phyloP scores from a whole-genome alignment of 495 filamentous ascomycete species.

The Neurospora sp. region DNA sequence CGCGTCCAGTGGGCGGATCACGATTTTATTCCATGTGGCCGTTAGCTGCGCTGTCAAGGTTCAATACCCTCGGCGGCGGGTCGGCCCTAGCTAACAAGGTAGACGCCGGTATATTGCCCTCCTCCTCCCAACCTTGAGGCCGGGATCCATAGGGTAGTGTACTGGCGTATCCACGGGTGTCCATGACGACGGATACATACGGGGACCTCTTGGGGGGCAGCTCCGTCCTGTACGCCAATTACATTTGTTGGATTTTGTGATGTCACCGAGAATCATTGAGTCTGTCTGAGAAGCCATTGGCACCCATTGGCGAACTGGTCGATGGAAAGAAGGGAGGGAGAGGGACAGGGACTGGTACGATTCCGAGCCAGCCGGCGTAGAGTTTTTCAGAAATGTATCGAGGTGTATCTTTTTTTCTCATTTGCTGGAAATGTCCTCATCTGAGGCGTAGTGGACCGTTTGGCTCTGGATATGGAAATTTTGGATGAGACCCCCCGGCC shows the following conservation, averaged over 20 bases:
- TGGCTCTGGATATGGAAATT: neutral
- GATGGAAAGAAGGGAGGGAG: neutral
- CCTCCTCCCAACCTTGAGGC: neutral
- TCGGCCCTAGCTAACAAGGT: neutral
- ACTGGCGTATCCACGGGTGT: neutral
- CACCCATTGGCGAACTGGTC: neutral
- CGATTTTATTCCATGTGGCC: neutral
- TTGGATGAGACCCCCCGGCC: neutral
- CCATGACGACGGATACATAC: neutral
- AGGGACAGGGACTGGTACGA: neutral
- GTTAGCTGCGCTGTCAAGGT: neutral
- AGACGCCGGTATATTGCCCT: neutral
- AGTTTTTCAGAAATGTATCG: neutral
- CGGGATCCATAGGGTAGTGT: neutral
- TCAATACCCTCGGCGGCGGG: neutral
- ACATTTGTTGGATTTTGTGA: neutral
- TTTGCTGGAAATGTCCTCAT: neutral
- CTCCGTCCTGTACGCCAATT: neutral
- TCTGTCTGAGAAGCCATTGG: neutral
- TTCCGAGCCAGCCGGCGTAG: neutral
- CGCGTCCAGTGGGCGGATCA: neutral
- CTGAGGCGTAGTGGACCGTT: neutral
- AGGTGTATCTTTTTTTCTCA: neutral
- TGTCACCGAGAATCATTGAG: neutral
- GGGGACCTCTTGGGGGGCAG: neutral